Base-by-base conservation (phyloP, 257 asterid genomes). In the Gentiana dahurica region DNA sequence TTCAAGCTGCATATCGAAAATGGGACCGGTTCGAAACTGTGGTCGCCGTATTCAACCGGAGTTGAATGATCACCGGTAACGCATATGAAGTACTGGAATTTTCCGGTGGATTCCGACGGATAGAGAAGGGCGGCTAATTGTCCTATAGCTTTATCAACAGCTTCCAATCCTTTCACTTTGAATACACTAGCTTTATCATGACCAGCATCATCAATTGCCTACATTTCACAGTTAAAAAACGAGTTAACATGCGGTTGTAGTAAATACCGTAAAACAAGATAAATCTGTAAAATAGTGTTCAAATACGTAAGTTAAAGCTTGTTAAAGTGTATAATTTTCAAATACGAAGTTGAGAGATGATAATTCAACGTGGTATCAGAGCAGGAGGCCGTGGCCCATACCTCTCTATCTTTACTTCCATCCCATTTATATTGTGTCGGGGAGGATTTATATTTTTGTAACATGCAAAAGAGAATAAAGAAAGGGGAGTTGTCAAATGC, bases 131-230 rank as follows among this genome's bases (percentile, higher is more conserved):
- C 82, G 10, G 94, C 93, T 65, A 92, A 73, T 77, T 92, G 98
- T 7, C 94, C 90, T 3, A 91, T 78, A 34, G 97, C 95, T 73
- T 56, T 65, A 70, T 91, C 98, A n/a, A 91, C 98, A 36, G 97
- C 90, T 71, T 88, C 98, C 57, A 91, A 60, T 55, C 95, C 98
- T 73, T 79, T 87, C 53, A 77, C 98, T 80, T 91, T 91, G 77
- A 87, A 87, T 66, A 83, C 66, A 69, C 91, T 81, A 10, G 97
- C 95, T 78, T 88, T 92, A 75, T 92, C 98, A 59, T 92, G 98
- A 43, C 98, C 98, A 11, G 97, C 98, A 58, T 92, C 98, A 32
- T 92, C 98, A 67, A 92, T 85, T 57, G 98, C 97, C 98, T 88
- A 81, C 63, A 57, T 41, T 5, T 41, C 6, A 24, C 24, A 24